Base-by-base conservation (phyloP, 1,284 basidiomycete genomes). In the Apiotrichum sp. region DNA sequence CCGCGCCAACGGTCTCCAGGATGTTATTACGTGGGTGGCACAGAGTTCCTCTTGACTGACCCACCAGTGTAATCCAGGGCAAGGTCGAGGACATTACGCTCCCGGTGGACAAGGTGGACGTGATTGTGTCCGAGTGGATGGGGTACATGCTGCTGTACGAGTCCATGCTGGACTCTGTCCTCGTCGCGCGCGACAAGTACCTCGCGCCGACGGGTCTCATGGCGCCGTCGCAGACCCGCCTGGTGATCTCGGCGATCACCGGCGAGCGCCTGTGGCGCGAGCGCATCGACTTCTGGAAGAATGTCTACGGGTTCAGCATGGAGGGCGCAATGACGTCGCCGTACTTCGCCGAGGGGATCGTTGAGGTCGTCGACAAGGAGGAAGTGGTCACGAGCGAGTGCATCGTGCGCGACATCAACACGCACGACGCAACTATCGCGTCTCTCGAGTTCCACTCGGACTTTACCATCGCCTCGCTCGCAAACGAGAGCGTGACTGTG, bases 81-180 rank as follows among this genome's bases (percentile, higher is more conserved):
- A 95, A 93, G 73, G 82, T 97, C 3, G 93, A 97, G 74, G 84
- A 92, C 42, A 85, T 97, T 56, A 74, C 74, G 7, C 77, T 89
- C 9, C 73, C 76, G 0, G 86, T 89, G 3, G 83, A 85, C 31
- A 81, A 89, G 50, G 93, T 98, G 38, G 93, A 98, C 72, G 82
- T 98, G 51, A 92, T 98, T 70, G 81, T 98, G 50, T 93, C 89
- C 34, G 95, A 98, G 76, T 98, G 95, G 95, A 98, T 98, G 95
- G 76, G 90, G 4, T 93, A 93, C 69, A 88, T 87, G 38, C 79
- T 93, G 31, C 81, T 96, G 29, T 98, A 98, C 75, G 95, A 98
- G 76, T 90, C 88, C 46, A 98, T 98, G 95, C 82, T 98, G 31
- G 93, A 97, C 72, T 96, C 92, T 0, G 95, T 98, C 6, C 78